phyloP scores from a whole-genome alignment of 2,329 filamentous ascomycete species.

The Fusarium brevicatenulatum region DNA sequence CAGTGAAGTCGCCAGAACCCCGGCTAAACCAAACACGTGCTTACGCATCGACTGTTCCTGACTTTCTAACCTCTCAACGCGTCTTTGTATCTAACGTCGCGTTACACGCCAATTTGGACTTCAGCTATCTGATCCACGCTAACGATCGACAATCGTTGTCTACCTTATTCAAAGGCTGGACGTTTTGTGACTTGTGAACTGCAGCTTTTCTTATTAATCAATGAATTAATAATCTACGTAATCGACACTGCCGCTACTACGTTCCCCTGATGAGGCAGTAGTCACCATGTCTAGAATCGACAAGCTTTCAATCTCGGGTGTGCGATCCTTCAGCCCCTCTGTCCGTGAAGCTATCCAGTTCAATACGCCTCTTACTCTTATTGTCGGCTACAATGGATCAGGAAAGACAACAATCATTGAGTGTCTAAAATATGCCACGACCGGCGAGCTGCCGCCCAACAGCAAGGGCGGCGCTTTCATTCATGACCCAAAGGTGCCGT shows the following conservation, averaged over 20 bases:
- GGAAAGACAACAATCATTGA: slow-evolving; percentile 99
- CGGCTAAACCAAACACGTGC: slow-evolving; percentile 30
- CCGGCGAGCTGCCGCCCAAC: slow-evolving; percentile 91
- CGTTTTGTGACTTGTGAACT: not conserved
- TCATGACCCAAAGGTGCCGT: slow-evolving; percentile 85
- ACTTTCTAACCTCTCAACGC: slow-evolving; percentile 18
- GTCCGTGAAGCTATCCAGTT: slow-evolving; percentile 85
- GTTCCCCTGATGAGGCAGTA: slow-evolving; percentile 24
- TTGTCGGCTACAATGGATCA: slow-evolving; percentile 96
- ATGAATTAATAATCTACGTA: not conserved
- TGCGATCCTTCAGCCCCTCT: slow-evolving; percentile 85
- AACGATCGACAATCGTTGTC: not conserved
- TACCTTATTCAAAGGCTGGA: not conserved
- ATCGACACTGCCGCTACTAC: not conserved
- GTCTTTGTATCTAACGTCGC: slow-evolving; percentile 21
- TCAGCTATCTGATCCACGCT: slow-evolving; percentile 15
- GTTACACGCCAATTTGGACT: slow-evolving; percentile 11
- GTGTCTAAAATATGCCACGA: slow-evolving; percentile 97
- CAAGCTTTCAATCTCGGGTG: slow-evolving; percentile 84
- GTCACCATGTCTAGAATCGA: slow-evolving; percentile 80
- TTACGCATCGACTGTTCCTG: slow-evolving; percentile 19
- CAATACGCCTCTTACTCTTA: slow-evolving; percentile 89
- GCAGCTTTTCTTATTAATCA: not conserved
- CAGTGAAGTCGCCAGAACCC: not conserved
- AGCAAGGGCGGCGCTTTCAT: slow-evolving; percentile 92